phyloP scores from a whole-genome alignment of 75 land plant species.

The Selaginella moellendorffii region DNA sequence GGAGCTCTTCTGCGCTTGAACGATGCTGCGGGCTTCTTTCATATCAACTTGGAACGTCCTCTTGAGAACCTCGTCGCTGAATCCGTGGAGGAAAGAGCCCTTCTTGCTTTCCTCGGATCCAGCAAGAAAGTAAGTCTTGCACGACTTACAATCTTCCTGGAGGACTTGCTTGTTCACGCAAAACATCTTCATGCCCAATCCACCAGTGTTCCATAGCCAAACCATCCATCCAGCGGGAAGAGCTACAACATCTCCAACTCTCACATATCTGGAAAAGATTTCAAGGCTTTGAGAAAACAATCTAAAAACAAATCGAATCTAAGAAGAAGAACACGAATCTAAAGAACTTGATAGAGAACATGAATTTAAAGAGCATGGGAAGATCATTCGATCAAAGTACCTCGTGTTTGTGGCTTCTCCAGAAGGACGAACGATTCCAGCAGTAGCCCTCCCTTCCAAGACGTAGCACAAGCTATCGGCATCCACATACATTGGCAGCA shows the following conservation, averaged over 20 bases:
- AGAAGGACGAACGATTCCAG: background rate
- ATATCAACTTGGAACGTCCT: background rate
- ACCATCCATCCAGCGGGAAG: constrained; percentile 1
- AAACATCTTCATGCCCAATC: background rate
- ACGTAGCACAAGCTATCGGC: constrained; percentile 1
- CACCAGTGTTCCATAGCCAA: background rate
- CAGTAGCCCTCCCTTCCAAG: background rate
- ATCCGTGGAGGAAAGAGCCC: background rate
- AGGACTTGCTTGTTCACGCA: background rate
- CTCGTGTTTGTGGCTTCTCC: background rate
- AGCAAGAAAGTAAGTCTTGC: background rate
- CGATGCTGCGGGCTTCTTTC: background rate
- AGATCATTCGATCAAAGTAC: too few relatives aligned
- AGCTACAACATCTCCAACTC: background rate
- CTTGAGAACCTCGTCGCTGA: background rate
- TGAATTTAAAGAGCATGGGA: too few relatives aligned
- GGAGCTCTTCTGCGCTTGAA: background rate
- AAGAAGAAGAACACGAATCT: too few relatives aligned
- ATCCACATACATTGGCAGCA: constrained; percentile 5
- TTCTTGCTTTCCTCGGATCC: background rate
- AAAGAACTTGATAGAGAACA: too few relatives aligned
- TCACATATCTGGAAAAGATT: background rate
- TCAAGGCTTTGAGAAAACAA: too few relatives aligned
- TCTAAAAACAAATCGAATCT: too few relatives aligned
- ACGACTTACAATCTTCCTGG: background rate